A percentile compares a stretch with the other conserved stretches of the same genome.
These are phyloP conservation scores for Malus sieversii DNA, from an alignment of 306 rosid genomes.

Conservation along the genomic window DNA sequence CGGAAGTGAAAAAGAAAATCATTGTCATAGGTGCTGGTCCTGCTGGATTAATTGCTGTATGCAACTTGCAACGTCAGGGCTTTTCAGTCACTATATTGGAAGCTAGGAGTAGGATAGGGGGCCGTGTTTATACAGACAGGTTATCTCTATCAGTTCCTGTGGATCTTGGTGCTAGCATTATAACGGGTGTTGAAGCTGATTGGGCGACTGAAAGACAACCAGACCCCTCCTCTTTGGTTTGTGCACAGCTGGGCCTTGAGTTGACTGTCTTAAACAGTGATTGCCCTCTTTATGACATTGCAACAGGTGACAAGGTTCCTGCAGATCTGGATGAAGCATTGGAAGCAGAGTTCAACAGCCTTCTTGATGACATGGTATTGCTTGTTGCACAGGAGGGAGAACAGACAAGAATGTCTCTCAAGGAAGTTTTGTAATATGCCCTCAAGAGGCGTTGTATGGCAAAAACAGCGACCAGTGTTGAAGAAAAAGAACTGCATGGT, in stretches of 20 bases:
- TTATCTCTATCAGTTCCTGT: conserved; percentile 93
- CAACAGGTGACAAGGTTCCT: conserved; percentile 78
- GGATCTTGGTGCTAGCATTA: conserved; percentile 99
- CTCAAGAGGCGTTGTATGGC: conserved; percentile 64
- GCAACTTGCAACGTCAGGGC: conserved; percentile 93
- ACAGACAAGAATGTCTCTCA: conserved; percentile 78
- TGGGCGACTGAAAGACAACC: conserved; percentile 95
- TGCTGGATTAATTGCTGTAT: conserved; percentile 94
- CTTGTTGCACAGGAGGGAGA: conserved; percentile 84
- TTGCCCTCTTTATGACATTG: conserved; percentile 87
- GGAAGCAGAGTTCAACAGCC: conserved; percentile 94
- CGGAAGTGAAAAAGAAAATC: conserved; percentile 53
- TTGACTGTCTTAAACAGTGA: conserved; percentile 87
- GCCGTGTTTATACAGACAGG: conserved; percentile 86
- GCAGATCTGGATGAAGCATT: conserved; percentile 82
- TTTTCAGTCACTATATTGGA: conserved; percentile 71
- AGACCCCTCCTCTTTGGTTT: conserved; percentile 92
- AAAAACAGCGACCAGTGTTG: conserved; percentile 32
- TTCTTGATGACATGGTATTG: conserved; percentile 88
- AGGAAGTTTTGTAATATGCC: conserved; percentile 95
- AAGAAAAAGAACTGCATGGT: conserved; percentile 36
- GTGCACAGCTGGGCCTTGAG: conserved; percentile 93
- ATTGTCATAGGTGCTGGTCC: conserved; percentile 97
- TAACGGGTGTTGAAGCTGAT: conserved; percentile 99
- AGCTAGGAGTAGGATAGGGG: conserved; percentile 91